Evolutionary conservation across 495 filamentous ascomycete species (phyloP).

Genomic region (Penicillium cataractarum): DNA sequence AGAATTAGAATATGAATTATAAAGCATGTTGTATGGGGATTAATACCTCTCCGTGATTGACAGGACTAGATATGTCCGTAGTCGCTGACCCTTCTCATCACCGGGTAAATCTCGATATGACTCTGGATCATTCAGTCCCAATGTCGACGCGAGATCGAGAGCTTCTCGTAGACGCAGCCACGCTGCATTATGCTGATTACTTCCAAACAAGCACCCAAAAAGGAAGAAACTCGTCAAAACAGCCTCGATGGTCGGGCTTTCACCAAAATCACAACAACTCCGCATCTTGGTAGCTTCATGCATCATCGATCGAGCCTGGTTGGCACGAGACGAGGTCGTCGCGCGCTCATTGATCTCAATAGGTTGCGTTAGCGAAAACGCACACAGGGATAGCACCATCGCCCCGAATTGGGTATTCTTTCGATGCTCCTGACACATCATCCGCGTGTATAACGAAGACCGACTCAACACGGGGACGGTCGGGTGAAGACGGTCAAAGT

Average conservation of each 20-base stretch:
- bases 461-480: slow-evolving; percentile 78
- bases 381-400: slow-evolving; percentile 71
- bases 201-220: slow-evolving; percentile 74
- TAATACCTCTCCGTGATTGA: slow-evolving; percentile 61
- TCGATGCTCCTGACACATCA: slow-evolving; percentile 62
- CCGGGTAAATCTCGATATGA: slow-evolving; percentile 50
- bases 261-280: slow-evolving; percentile 74
- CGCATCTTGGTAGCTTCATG: slow-evolving; percentile 77
- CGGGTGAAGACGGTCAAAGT: slow-evolving; percentile 80
- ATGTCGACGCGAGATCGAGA: slow-evolving; percentile 57
- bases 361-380: slow-evolving; percentile 84
- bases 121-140: slow-evolving; percentile 61
- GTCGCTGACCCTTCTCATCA: slow-evolving; percentile 47
- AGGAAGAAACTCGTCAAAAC: slow-evolving; percentile 80
- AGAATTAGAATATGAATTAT: slow-evolving; percentile 7
- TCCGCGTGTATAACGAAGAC: slow-evolving; percentile 61
- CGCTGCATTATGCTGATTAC: slow-evolving; percentile 59
- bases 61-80: slow-evolving; percentile 58
- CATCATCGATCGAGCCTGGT: slow-evolving; percentile 63
- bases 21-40: background rate
- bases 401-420: slow-evolving; percentile 71
- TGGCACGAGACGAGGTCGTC: slow-evolving; percentile 48
- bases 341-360: slow-evolving; percentile 57
- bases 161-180: slow-evolving; percentile 66
- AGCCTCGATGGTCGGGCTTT: slow-evolving; percentile 68